Evolutionary conservation across 1,139 yeast species (phyloP), one percentile per base, ranked within the genome.

Genomic region (Saccharomyces uvarum): DNA sequence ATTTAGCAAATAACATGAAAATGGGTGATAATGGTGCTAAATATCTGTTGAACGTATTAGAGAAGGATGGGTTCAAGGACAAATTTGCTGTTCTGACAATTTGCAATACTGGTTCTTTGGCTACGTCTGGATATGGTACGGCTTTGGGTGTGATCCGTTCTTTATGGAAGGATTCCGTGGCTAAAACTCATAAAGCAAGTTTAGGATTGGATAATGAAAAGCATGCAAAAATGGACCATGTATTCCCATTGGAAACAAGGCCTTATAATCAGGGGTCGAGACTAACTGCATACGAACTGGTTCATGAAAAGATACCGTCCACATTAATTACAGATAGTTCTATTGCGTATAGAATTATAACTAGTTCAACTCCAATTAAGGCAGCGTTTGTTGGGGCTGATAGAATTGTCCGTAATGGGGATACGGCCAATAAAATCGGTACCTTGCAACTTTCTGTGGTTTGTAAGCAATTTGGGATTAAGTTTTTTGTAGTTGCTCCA

Each of bases 361-460:
- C 74, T 0, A 62, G 71, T 55, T 55, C 59, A 31, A 59, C 84
- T 77, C 66, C 95, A 46, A 81, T 93, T 54, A 86, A 86, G 68
- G 88, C 90, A 51, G 85, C 91, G 31, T 88, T 93, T 53, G 98
- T 88, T n/a, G 99, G 99, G 48, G 97, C 98, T n/a, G 99, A 93
- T 69, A 80, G 99, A 69, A 86, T 93, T 41, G 97, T 91, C 2
- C 75, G 77, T 49, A 87, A 90, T 70, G 99, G 99, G 55, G 99
- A 93, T 67, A 83, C 97, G 27, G 98, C 98, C 1, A 93, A 93
- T 73, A 93, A 93, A 72, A 93, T 93, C 56, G 99, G 99, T n/a
- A 93, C 98, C 0, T 87, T 81, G 71, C 97, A 91, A 72, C 75
- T 93, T 61, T 86, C 97, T 0, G 77, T 90, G 21, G 76, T 89